Base-by-base conservation (phyloP, 2,329 filamentous ascomycete species). In the Aspergillus sp. region DNA sequence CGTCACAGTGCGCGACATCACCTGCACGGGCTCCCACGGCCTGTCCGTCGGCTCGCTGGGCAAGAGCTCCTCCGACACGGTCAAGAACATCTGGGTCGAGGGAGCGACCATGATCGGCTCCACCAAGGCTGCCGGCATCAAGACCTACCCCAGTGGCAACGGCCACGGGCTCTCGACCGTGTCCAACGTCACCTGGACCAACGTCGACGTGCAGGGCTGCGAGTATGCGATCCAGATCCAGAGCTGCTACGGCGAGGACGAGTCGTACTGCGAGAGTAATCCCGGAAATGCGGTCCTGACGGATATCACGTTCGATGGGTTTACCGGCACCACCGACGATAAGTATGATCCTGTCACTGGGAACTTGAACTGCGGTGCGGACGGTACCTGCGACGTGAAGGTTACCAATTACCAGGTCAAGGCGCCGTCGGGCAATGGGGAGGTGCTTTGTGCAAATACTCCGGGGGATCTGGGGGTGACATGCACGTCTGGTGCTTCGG, bases 11-110 rank as follows among this genome's bases (percentile, higher is more conserved):
- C 61, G 67, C 14, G 65, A 65, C 3, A 68, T 80, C 20, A 72
- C 70, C 34, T 81, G 78, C 61, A 73, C 65, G 3, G 76, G 76
- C 14, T 76, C 74, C 7, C 78, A 78, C 44, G 77, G 78, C 6
- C 59, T 80, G 7, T 78, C 74, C 1, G 76, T 80, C 4, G 78
- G 78, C 3, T 77, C 73, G 2, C 63, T 80, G 5, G 78, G 76
- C 0, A 71, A 71, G 36, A 61, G 60, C 6, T 62, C 61, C 5
- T 62, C 66, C n/a, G 76, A 79, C 53, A 67, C 64, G 0, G 77
- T 80, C 14, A 58, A 68, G 46, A 77, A 79, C 49, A 57, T 78
- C 20, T 71, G 74, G 32, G 72, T 78, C 19, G 64, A 64, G 11
- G 67, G 69, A 7, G 73, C 71, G 1, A 69, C 57, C 5, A 76